These are phyloP conservation scores for Syncephalis plumigaleata DNA, from an alignment of 371 early-diverging fungal species.

Conservation along the genomic window DNA sequence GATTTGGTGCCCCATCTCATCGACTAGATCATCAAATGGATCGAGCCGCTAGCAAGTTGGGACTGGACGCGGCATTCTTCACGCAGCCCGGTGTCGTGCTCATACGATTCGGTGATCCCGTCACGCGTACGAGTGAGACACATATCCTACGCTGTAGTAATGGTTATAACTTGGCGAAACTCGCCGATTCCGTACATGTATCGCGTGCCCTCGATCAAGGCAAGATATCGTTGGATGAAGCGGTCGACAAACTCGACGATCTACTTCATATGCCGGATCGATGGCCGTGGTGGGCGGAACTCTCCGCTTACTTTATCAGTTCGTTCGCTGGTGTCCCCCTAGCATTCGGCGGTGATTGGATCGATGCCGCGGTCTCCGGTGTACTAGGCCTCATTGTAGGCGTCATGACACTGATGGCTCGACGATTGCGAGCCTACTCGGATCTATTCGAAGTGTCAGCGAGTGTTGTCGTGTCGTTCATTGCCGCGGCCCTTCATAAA, in stretches of 20 bases:
- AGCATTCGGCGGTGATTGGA: conserved; percentile 26
- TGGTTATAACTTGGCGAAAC: conserved; percentile 49
- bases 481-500: conserved; percentile 21
- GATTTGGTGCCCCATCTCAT: conserved; percentile 20
- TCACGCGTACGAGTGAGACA: conserved; percentile 60
- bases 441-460: conserved; percentile 32
- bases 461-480: conserved; percentile 24
- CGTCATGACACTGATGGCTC: conserved; percentile 18
- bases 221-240: conserved; percentile 29
- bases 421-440: conserved; percentile 23
- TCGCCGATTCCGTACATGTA: conserved; percentile 30
- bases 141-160: conserved; percentile 39
- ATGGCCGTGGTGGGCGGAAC: conserved; percentile 20
- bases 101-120: conserved; percentile 48
- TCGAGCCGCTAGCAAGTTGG: conserved; percentile 27
- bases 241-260: conserved; percentile 28
- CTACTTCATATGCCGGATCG: conserved; percentile 28
- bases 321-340: conserved; percentile 30
- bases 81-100: conserved; percentile 54
- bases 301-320: conserved; percentile 33
- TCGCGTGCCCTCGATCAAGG: conserved; percentile 27
- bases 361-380: conserved; percentile 24
- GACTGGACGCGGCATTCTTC: conserved; percentile 46
- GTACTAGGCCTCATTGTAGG: conserved; percentile 23
- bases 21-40: conserved; percentile 24